Base-by-base conservation (phyloP, 2,329 filamentous ascomycete species). In the Sporothrix schenckii region DNA sequence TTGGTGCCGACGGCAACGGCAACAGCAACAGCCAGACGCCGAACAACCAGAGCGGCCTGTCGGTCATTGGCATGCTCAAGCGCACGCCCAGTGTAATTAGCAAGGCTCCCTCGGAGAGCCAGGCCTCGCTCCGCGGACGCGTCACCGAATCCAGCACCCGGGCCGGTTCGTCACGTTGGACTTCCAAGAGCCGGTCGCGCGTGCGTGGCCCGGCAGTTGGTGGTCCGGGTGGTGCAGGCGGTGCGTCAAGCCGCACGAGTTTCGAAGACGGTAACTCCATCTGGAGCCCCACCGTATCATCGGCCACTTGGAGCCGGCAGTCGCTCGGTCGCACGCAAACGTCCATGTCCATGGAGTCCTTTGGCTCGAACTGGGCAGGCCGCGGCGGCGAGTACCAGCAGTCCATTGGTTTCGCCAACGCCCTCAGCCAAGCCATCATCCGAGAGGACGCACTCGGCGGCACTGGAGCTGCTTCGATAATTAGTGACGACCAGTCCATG, bases 381-480 rank as follows among this genome's bases (percentile, higher is more conserved):
- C 89, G 88, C 53, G 87, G 89, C 61, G 89, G 88, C 54, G 93
- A 97, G 76, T 97, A 94, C 79, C 93, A 97, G 80, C 94, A 97
- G 80, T 96, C 93, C 0, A 97, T 99, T 77, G 95, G 95, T 0
- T 99, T 99, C 77, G 95, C 95, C 69, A 98, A 97, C 78, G 95
- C 95, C 4, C 85, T 99, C 13, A 97, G 93, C 76, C 94, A 98
- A 78, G 94, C 94, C 49, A 99, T 98, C 74, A 97, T 97, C 74
- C 91, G 95, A 4, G 94, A 97, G 76, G 93, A 96, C 76, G 84
- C 84, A 54, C 81, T 83, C 1, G 56, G 66, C 24, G 80, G 83
- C 73, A 81, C 79, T 73, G 79, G 77, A 2, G 80, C 81, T 2
- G 80, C 81, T 2, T 88, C 80, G 76, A 83, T 83, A 74, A 83